Evolutionary conservation across 805 yeast genomes (phyloP).

Genomic region (Sugiyamaella valdiviana): DNA sequence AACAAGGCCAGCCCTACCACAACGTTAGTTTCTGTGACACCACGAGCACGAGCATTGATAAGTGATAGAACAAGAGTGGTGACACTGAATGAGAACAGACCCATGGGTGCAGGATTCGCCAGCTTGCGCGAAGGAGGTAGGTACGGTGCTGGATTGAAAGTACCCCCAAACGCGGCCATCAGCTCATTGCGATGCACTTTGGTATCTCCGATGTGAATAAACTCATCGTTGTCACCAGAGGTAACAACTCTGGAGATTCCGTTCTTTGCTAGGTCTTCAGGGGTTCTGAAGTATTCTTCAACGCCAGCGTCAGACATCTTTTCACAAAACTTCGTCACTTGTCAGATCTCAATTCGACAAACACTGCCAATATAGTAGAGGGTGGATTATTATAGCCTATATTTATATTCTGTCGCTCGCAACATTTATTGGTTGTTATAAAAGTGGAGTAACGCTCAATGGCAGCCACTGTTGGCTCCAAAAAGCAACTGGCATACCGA

Average conservation of each 20-base stretch:
- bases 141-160: slow-evolving; percentile 57
- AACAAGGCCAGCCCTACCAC: slow-evolving; percentile 58
- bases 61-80: slow-evolving; percentile 55
- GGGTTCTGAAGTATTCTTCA: neutral
- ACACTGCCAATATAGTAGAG: too few species aligned
- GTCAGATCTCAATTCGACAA: too few species aligned
- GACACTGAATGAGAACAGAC: slow-evolving; percentile 52
- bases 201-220: slow-evolving; percentile 60
- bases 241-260: slow-evolving; percentile 26
- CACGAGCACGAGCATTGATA: slow-evolving; percentile 65
- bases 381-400: too few species aligned
- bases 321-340: too few species aligned
- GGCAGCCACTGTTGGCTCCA: too few species aligned
- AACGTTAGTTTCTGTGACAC: slow-evolving; percentile 97
- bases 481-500: too few species aligned
- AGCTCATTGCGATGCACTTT: slow-evolving; percentile 46
- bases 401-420: too few species aligned
- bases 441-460: too few species aligned
- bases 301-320: too few species aligned
- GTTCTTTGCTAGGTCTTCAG: neutral
- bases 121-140: slow-evolving; percentile 50
- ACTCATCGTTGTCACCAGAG: slow-evolving; percentile 49
- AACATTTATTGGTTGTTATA: too few species aligned
- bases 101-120: slow-evolving; percentile 60
- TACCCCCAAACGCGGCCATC: slow-evolving; percentile 39